Evolutionary conservation across 2,329 filamentous ascomycete species (phyloP), one percentile per base, ranked within the genome.

Genomic region (Orbilia brochopaga): DNA sequence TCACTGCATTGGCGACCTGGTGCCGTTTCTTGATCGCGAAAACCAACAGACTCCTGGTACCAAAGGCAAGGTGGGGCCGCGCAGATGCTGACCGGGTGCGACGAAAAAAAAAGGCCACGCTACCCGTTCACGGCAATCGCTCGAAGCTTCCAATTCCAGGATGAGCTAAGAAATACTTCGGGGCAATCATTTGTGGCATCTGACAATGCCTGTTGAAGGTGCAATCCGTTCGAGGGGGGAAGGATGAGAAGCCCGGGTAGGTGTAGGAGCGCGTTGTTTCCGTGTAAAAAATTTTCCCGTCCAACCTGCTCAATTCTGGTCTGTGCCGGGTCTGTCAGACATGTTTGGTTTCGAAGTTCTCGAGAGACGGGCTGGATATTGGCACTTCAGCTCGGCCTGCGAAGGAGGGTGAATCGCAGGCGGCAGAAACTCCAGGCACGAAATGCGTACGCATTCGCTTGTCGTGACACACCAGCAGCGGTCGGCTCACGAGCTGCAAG

Each of bases 1-100:
- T 72, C 35, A 40, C 53, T 65, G 55, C 67, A 72, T 65, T 58
- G 60, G 42, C 60, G 60, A 72, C 67, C 60, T 60, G 67, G 60
- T 61, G 60, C 58, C 53, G 40, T 72, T 55, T 60, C 58, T 61
- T 52, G 60, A 72, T 56, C 58, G 58, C 54, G 52, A 72, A 58
- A 60, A 65, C 57, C 51, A 60, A 63, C 60, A 50, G 55, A 55
- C 53, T 64, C 27, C 63, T 70, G 10, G 27, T 37, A 54, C 54
- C 32, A 51, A 15, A n/a, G 37, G 55, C 46, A 55, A 27, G 54
- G 66, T 58, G 19, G 55, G 67, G 55, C 60, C 35, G 5, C 27
- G 19, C 19, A 15, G 10, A 17, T n/a, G 27, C 42, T 58, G 44
- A 61, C 52, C 57, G 23, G 19, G 42, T 32, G n/a, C 11, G 3